phyloP scores from a whole-genome alignment of 352 stramenopile species.

The Pythium grandisporangium region DNA sequence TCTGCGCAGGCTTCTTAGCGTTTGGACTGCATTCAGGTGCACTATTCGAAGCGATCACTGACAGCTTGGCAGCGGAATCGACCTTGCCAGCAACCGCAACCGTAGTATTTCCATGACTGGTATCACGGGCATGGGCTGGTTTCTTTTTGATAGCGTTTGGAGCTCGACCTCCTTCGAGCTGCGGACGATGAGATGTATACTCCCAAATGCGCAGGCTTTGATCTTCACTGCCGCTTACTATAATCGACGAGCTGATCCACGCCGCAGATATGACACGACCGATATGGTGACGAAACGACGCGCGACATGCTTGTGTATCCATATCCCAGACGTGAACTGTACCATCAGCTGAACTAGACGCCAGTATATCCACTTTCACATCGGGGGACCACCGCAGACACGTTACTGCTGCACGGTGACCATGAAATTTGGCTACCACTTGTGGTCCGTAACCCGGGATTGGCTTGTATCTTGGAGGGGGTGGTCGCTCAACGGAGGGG shows the following conservation, averaged over 20 bases:
- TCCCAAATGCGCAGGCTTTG: constrained; percentile 60
- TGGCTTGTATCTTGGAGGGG: background rate
- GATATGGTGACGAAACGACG: constrained; percentile 30
- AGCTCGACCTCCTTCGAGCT: too few species aligned
- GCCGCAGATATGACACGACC: constrained; percentile 44
- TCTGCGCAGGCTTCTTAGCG: too few species aligned
- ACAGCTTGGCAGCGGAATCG: too few species aligned
- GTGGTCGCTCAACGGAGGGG: background rate
- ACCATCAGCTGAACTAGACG: constrained; percentile 44
- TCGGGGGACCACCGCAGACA: constrained; percentile 26
- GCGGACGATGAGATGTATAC: constrained; percentile 1
- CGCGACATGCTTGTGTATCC: constrained; percentile 5
- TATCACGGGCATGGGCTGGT: too few species aligned
- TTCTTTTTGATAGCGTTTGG: too few species aligned
- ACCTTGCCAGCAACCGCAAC: too few species aligned
- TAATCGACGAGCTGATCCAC: constrained; percentile 29
- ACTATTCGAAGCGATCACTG: too few species aligned
- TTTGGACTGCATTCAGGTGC: too few species aligned
- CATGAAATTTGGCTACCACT: constrained; percentile 16
- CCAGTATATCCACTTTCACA: constrained; percentile 15
- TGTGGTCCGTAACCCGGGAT: constrained; percentile 6
- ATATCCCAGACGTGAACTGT: constrained; percentile 48
- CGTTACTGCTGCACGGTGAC: constrained; percentile 34
- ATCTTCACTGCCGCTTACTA: constrained; percentile 60
- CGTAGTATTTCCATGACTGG: too few species aligned